Base-by-base conservation (phyloP, 169 alveolate species). In the Plasmodium inui region DNA sequence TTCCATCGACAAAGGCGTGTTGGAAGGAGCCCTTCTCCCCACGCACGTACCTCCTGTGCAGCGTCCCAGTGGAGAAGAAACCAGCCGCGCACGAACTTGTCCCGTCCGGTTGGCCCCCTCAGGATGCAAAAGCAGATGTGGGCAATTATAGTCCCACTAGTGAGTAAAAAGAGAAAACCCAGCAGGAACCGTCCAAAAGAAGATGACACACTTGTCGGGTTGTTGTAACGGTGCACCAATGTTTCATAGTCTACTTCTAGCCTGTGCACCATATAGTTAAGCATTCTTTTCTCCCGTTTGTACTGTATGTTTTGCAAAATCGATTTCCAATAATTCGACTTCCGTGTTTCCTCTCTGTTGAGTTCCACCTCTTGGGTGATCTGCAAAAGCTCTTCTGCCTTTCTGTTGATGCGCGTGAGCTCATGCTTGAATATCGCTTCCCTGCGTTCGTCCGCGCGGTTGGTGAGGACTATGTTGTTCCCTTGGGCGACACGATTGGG, bases 191-290 rank as follows among this genome's bases (percentile, higher is more conserved):
- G 30, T 34, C 28, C 14, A 50, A 53, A n/a, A 17, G 94, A 41
- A 28, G n/a, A 78, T 6, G 71, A 3, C 17, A 5, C 32, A 44
- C 32, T 78, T 2, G 0, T 88, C 46, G 81, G 81, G 22, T 88
- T 88, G 19, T 53, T 32, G 30, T 57, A 57, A 4, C 14, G 17
- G 9, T 88, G 76, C 44, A 79, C 34, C 46, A 71, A 37, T 37
- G 17, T 61, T n/a, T 88, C 70, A 46, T 88, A 88, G 2, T 88
- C 50, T 10, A 78, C 50, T 55, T 76, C 89, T 37, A 88, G 32
- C 30, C 50, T 88, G 44, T 88, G 85, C 70, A 88, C 94, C 34
- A 79, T 76, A 46, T 88, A 46, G 81, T 79, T 76, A 6, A 88
- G 89, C 8, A 88, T 30, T 37, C 46, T 34, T 46, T 78, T 88